These are phyloP conservation scores for Rosa hybrid DNA, from an alignment of 331 rosid genomes.

Conservation along the genomic window DNA sequence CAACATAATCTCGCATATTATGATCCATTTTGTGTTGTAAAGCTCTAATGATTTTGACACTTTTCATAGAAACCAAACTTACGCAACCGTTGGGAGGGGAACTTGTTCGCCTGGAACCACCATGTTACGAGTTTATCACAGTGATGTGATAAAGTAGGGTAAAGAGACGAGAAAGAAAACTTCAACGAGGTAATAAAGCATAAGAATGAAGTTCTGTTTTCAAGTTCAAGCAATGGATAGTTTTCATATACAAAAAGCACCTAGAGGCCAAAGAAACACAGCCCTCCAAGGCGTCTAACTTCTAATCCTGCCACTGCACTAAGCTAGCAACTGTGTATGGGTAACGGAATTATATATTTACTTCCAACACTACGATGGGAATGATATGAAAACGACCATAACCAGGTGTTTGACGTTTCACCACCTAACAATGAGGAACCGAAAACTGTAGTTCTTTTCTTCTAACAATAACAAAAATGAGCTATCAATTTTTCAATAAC, in stretches of 20 bases:
- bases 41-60: too few species aligned
- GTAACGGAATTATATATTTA: background rate
- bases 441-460: conserved; percentile 1
- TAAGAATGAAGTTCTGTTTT: background rate
- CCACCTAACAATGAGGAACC: conserved; percentile 1
- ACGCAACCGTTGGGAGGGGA: too few species aligned
- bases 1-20: too few species aligned
- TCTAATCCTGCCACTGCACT: conserved; percentile 2
- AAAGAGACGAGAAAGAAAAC: background rate
- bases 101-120: too few species aligned
- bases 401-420: background rate
- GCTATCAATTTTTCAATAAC: background rate
- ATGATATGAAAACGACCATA: background rate
- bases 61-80: too few species aligned
- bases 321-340: conserved; percentile 7
- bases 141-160: background rate
- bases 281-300: conserved; percentile 7
- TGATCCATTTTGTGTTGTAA: too few species aligned
- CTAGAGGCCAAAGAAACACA: conserved; percentile 36
- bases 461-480: conserved; percentile 16
- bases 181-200: background rate
- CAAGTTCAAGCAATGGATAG: conserved; percentile 19
- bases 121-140: background rate
- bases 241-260: conserved; percentile 32
- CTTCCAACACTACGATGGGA: conserved; percentile 13